These are phyloP conservation scores for Cladophialophora chaetospira DNA, from an alignment of 2,329 filamentous ascomycete species.

Conservation along the genomic window DNA sequence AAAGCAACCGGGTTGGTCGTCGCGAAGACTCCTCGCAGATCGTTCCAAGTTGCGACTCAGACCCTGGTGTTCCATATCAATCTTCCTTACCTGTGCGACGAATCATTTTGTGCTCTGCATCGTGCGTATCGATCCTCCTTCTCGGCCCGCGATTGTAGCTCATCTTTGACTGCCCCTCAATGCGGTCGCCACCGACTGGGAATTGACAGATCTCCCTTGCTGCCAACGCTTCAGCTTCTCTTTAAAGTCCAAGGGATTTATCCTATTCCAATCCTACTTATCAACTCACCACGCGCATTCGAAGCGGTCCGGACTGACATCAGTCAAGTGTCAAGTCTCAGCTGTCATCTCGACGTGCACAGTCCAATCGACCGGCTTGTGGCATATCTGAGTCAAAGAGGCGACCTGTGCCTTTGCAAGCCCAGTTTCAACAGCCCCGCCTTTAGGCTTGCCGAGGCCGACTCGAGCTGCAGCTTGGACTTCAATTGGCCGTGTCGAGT, in stretches of 20 bases:
- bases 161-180: background rate
- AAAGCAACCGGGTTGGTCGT: constrained; percentile 16
- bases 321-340: constrained; percentile 6
- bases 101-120: too few species aligned
- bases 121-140: background rate
- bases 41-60: background rate
- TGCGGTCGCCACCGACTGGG: background rate
- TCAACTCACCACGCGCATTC: background rate
- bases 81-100: too few species aligned
- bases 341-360: background rate
- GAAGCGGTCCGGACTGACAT: background rate
- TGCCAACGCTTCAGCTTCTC: too few species aligned
- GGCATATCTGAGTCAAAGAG: constrained; percentile 9
- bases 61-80: background rate
- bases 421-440: constrained; percentile 6
- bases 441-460: constrained; percentile 4
- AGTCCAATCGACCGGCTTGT: constrained; percentile 11
- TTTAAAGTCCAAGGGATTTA: too few species aligned
- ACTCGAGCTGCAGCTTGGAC: constrained; percentile 2
- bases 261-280: too few species aligned
- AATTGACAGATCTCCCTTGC: background rate
- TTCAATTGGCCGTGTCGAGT: constrained; percentile 10
- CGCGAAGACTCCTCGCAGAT: constrained; percentile 9
- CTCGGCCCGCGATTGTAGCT: too few species aligned
- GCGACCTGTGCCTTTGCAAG: constrained; percentile 1